Evolutionary conservation across 345 rosid species (phyloP), one percentile per base, ranked within the genome.

Genomic region (Nephelium lappaceum): DNA sequence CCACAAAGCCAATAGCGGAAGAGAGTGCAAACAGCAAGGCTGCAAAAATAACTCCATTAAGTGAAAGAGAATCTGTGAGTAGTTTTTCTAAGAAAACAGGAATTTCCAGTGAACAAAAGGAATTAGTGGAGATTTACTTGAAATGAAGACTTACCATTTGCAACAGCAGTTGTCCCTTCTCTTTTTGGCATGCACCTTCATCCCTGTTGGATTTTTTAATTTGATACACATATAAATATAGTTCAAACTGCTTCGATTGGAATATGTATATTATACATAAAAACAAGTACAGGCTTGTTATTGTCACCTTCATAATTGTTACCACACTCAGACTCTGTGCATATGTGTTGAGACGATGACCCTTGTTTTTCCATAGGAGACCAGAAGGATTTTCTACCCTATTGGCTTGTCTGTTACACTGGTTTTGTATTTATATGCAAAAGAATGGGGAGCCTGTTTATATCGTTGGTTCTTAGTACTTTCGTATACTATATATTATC

Each of bases 1-100:
- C 4, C n/a, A 15, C 57, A 53, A 5, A 67, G 2, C 79, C 79
- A 76, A 16, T 73, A 67, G 55, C 79, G 55, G 57, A 65, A 76
- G 41, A 76, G 16, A 55, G 55, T 49, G 36, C 36, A 31, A 31
- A 31, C 3, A n/a, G 24, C 39, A 9, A 76, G 73, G 25, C 79
- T 76, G 73, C 79, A 67, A 3, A 66, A 21, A 36, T 67, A 39
- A n/a, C 10, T 19, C 47, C 25, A 49, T 4, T 31, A 21, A 21
- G 3, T 58, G 63, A 19, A 49, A 5, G 15, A 49, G 15, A 49
- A 49, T 12, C 19, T 49, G 58, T 15, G 3, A 53, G 58, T 45
- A 45, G 49, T 45, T 45, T 45, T 45, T 10, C 49, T 45, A 45
- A 11, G 49, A 8, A 45, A 45, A 8, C 11, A 45, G 9, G 49